Conservation (phyloP, 345 rosid species). For the Trapa bicornis region DNA sequence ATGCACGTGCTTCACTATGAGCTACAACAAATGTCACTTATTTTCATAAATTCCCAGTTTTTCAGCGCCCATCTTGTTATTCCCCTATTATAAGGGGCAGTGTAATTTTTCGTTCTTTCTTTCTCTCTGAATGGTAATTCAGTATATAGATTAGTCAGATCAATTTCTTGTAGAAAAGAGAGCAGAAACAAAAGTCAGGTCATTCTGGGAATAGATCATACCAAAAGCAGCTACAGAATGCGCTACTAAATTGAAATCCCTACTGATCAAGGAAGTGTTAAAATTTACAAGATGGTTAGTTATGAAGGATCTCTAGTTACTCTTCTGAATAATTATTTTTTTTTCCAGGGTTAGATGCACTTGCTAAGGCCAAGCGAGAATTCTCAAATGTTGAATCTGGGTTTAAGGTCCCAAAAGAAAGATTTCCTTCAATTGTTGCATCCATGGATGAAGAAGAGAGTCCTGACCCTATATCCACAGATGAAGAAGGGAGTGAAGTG, state of each 20-base stretch:
- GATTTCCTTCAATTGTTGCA: constrained; percentile 30
- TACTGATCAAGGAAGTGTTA: too few relatives aligned
- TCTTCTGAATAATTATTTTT: neutral
- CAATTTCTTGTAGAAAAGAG: too few relatives aligned
- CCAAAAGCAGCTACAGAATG: too few relatives aligned
- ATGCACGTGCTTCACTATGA: neutral
- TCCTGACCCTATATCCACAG: constrained; percentile 16
- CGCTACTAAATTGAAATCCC: too few relatives aligned
- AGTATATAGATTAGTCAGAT: too few relatives aligned
- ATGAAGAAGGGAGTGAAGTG: constrained; percentile 16
- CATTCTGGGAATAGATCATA: too few relatives aligned
- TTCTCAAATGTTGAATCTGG: constrained; percentile 20
- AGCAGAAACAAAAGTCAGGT: too few relatives aligned
- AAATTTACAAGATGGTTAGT: too few relatives aligned
- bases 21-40: neutral
- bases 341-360: constrained; percentile 26
- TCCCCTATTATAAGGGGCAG: neutral
- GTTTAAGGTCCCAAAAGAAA: constrained; percentile 54
- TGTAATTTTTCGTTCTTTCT: too few relatives aligned
- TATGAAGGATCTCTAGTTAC: neutral
- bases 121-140: too few relatives aligned
- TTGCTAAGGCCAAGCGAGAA: constrained; percentile 39
- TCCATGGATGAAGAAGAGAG: constrained; percentile 49
- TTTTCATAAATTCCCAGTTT: neutral
- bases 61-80: neutral